phyloP scores from a whole-genome alignment of 495 filamentous ascomycete species.

The Acidiella bohemica region DNA sequence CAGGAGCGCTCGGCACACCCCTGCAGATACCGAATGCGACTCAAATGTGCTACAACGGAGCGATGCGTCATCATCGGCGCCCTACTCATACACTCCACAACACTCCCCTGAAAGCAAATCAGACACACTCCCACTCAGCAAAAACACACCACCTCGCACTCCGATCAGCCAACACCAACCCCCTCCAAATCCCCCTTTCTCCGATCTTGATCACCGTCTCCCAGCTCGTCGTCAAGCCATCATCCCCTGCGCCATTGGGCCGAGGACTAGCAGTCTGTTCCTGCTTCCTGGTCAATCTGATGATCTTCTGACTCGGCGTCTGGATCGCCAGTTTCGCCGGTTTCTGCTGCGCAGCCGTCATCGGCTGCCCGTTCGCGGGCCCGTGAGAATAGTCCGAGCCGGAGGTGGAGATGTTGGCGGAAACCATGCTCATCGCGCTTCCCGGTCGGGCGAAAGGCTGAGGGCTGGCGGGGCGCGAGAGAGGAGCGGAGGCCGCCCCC shows the following conservation, averaged over 20 bases:
- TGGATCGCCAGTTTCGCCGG: conserved; percentile 94
- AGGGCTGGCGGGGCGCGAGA: conserved; percentile 22
- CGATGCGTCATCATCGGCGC: too few species aligned
- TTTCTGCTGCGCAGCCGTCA: conserved; percentile 43
- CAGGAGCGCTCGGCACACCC: too few species aligned
- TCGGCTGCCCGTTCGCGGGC: neutral
- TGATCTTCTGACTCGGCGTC: conserved; percentile 86
- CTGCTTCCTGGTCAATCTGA: conserved; percentile 77
- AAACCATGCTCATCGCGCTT: conserved; percentile 72
- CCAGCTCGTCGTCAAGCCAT: conserved; percentile 53
- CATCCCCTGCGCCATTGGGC: conserved; percentile 40
- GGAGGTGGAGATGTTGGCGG: conserved; percentile 40
- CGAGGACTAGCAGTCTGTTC: conserved; percentile 36
- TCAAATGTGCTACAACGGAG: too few species aligned
- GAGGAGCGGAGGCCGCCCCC: neutral
- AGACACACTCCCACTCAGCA: conserved; percentile 78
- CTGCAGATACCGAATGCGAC: too few species aligned
- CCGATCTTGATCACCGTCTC: conserved; percentile 97
- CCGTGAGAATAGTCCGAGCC: conserved; percentile 31
- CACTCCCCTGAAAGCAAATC: neutral
- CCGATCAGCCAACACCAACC: conserved; percentile 83
- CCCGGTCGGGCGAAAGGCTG: conserved; percentile 57
- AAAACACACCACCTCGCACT: conserved; percentile 98
- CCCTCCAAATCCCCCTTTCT: conserved; percentile 81
- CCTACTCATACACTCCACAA: too few species aligned